Evolutionary conservation across 176 grass and related monocot genomes (phyloP), one percentile per base, ranked within the genome.

Genomic region (Rhynchospora tenuis): DNA sequence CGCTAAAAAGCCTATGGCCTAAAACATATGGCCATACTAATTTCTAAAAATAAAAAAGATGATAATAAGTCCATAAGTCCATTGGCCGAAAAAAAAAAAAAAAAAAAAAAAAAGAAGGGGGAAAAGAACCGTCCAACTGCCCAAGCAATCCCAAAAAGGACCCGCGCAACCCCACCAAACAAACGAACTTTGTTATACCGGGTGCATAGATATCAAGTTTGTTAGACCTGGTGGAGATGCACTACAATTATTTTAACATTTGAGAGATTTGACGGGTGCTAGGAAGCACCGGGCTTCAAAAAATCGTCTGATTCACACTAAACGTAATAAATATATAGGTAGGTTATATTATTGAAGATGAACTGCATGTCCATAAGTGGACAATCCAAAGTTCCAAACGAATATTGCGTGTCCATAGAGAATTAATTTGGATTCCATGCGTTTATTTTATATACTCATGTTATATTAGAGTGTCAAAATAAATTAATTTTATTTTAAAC

Each of bases 121-220:
- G 12, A 81, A 81, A 31, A 57, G 23, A 38, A 81, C 55, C 51
- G 31, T 64, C 79, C 56, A 81, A 81, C 79, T 64, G 79, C 27
- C 38, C 5, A 48, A 27, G 79, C 55, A 57, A 11, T 48, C 56
- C 33, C 29, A 62, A 42, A 81, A 81, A 50, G 69, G 69, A 81
- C 79, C 31, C 19, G 63, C 78, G 33, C 14, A 56, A 33, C 58
- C 56, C 79, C 79, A 64, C 79, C 43, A 58, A 20, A 58, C 51
- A 79, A 60, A 59, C 59, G 16, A 81, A 42, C 28, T 63, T 23
- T 2, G 29, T 45, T 63, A 63, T 56, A 63, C 29, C 33, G 12
- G 24, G 29, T 81, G 56, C 78, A 78, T n/a, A 13, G 0, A 28
- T 3, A 16, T 7, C 0, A 29, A 64, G 4, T 64, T 29, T 6